These are phyloP conservation scores for Clitopilus passeckerianus DNA, from an alignment of 768 basidiomycete genomes.

Conservation along the genomic window DNA sequence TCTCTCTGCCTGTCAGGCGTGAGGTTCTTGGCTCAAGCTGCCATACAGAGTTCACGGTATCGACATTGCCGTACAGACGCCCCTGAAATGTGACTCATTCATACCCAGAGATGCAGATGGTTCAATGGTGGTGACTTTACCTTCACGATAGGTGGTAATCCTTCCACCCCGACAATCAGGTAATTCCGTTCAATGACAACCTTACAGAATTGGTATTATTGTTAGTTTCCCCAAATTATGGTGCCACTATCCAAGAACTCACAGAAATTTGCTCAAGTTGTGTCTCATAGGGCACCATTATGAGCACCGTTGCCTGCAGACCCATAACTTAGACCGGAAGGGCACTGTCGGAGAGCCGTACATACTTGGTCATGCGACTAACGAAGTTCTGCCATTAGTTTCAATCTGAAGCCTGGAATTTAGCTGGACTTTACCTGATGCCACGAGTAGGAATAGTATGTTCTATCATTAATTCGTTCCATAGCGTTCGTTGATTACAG, in stretches of 20 bases:
- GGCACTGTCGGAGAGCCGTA: background rate
- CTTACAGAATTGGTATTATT: conserved; percentile 27
- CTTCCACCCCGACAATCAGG: conserved; percentile 70
- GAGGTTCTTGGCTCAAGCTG: conserved; percentile 69
- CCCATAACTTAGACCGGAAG: background rate
- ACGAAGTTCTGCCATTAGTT: conserved; percentile 9
- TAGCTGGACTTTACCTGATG: conserved; percentile 57
- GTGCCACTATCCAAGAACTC: background rate
- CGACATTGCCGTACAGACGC: conserved; percentile 65
- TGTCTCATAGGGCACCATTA: conserved; percentile 69
- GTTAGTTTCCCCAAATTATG: background rate
- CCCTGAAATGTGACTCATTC: conserved; percentile 39
- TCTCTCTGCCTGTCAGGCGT: conserved; percentile 54
- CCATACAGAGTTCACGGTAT: conserved; percentile 67
- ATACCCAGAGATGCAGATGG: background rate
- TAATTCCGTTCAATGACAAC: conserved; percentile 69
- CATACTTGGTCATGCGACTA: conserved; percentile 86
- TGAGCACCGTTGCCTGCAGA: conserved; percentile 68
- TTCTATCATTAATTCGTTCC: conserved; percentile 34
- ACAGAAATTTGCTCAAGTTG: conserved; percentile 70
- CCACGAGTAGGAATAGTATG: conserved; percentile 67
- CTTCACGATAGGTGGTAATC: conserved; percentile 69
- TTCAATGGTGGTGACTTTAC: conserved; percentile 27
- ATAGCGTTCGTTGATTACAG: conserved; percentile 17
- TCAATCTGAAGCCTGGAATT: conserved; percentile 10